Evolutionary conservation across 305 asterid genomes (phyloP).

Genomic region (Rubia occidens): DNA sequence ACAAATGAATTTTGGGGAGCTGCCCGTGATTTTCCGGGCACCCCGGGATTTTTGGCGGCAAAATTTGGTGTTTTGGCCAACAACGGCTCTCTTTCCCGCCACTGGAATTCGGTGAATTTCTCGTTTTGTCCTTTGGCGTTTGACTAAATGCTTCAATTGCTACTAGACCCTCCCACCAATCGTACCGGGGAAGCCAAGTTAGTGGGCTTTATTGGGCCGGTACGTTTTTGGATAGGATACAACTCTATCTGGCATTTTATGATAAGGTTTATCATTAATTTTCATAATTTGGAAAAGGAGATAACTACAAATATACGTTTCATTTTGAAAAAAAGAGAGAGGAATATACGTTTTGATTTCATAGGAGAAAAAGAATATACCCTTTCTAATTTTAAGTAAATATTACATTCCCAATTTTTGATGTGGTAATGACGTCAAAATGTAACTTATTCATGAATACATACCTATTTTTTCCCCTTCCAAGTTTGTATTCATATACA

Average conservation of each 20-base stretch:
- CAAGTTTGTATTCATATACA: not conserved
- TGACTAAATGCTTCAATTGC: not conserved
- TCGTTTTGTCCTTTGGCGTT: conserved; percentile 5
- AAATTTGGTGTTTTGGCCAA: conserved; percentile 20
- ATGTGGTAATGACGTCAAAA: not conserved
- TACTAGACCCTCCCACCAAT: not conserved
- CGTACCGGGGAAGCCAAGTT: not conserved
- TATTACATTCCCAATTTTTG: not conserved
- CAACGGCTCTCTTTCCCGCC: conserved; percentile 71
- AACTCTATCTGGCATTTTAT: too few relatives aligned
- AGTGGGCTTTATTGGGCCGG: conserved; percentile 8
- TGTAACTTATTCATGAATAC: not conserved
- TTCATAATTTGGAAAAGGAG: not conserved
- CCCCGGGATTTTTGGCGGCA: conserved; percentile 46
- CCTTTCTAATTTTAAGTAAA: not conserved
- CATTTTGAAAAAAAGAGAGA: too few relatives aligned
- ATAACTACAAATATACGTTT: not conserved
- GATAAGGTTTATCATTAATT: not conserved
- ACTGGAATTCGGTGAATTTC: not conserved
- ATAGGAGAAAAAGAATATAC: not conserved
- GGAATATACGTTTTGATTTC: not conserved
- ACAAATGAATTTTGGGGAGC: conserved; percentile 15
- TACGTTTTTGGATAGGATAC: not conserved
- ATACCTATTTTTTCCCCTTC: not conserved
- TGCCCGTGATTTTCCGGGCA: conserved; percentile 49